phyloP scores from a whole-genome alignment of 257 asterid genomes.

The Solanum chiquidenum region DNA sequence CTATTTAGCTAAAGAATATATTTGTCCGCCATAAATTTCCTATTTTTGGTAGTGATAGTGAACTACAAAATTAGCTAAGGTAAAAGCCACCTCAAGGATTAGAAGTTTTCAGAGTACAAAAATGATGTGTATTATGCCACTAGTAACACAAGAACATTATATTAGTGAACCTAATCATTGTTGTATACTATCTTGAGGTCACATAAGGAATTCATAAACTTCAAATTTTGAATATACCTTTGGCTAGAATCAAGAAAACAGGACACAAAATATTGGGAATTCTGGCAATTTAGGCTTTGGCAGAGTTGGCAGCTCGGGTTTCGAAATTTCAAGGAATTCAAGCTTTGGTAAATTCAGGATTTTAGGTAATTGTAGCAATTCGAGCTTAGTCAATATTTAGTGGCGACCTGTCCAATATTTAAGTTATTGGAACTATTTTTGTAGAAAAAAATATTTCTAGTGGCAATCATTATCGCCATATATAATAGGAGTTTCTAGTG shows the following conservation, averaged over 20 bases:
- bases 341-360: not conserved
- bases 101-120: not conserved
- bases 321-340: not conserved
- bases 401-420: no score
- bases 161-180: not conserved
- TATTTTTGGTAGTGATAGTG: no score
- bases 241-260: no score
- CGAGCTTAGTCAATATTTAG: not conserved
- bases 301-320: not conserved
- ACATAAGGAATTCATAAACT: no score
- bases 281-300: not conserved
- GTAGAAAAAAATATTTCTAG: no score
- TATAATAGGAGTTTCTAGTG: no score
- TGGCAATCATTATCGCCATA: no score
- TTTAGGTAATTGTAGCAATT: not conserved
- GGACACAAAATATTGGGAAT: not conserved
- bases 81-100: not conserved
- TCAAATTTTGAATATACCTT: no score
- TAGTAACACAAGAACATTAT: not conserved
- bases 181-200: no score
- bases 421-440: no score
- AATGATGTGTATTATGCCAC: not conserved
- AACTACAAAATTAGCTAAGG: not conserved
- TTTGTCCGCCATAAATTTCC: no score
- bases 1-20: no score